Percentiles rank a stretch among this genome's conserved stretches.
Conservation (phyloP, 202 grass and related monocot species). For the Alloteropsis angusta region DNA sequence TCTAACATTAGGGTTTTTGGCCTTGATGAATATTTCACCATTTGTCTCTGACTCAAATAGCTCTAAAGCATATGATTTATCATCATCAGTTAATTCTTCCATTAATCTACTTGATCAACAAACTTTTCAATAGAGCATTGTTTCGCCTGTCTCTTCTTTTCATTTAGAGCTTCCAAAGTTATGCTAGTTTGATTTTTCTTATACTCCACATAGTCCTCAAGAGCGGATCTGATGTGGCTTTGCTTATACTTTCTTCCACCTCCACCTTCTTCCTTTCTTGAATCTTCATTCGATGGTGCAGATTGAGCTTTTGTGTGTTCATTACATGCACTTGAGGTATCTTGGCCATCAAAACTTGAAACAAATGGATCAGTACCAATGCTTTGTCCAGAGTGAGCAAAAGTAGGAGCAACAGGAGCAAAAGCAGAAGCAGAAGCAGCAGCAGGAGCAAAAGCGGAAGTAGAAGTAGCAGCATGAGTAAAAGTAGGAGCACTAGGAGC, state of each 20-base stretch:
- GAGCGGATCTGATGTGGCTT: background rate
- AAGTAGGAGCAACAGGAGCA: too few species aligned
- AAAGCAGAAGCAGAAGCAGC: too few species aligned
- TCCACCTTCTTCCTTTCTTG: background rate
- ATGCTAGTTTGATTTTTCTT: background rate
- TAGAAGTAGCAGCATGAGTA: too few species aligned
- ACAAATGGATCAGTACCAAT: background rate
- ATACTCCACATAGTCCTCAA: background rate
- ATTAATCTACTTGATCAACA: background rate
- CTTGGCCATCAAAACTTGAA: background rate
- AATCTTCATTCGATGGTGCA: background rate
- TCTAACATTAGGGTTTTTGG: too few species aligned
- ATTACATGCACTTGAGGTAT: background rate
- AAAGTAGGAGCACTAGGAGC: too few species aligned
- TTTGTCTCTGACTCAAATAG: background rate
- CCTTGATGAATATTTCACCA: too few species aligned
- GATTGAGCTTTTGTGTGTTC: background rate
- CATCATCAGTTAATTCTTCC: background rate
- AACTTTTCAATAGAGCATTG: background rate
- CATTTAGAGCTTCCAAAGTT: background rate
- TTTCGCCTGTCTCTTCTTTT: background rate
- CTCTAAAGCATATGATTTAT: background rate
- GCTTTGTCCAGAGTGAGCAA: background rate
- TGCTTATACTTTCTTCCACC: background rate
- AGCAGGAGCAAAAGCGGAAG: too few species aligned